Evolutionary conservation across 1,284 basidiomycete species (phyloP).

Genomic region (Ceratobasidium papillatum): DNA sequence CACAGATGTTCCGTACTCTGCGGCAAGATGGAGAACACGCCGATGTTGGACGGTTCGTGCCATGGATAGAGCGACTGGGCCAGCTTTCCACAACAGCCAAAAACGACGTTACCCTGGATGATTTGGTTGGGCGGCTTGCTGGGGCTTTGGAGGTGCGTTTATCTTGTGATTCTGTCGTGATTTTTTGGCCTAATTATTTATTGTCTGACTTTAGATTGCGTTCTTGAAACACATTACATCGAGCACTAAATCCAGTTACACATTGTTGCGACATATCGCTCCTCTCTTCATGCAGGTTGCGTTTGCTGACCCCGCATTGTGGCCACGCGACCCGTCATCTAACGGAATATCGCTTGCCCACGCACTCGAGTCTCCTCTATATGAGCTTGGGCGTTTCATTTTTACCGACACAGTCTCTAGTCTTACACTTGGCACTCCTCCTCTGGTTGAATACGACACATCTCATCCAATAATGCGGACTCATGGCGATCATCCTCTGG

Average conservation of each 20-base stretch:
- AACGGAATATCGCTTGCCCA: constrained; percentile 3
- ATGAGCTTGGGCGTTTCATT: constrained; percentile 9
- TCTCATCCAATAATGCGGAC: not conserved
- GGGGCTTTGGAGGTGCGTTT: constrained; percentile 24
- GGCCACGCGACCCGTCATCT: not conserved
- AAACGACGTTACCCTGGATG: not conserved
- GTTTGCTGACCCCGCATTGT: not conserved
- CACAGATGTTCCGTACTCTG: constrained; percentile 3
- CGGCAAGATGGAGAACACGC: constrained; percentile 1
- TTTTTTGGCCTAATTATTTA: too few relatives aligned
- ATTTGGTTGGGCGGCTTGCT: not conserved
- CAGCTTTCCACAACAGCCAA: not conserved
- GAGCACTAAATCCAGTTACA: too few relatives aligned
- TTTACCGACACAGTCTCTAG: not conserved
- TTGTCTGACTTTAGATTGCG: too few relatives aligned
- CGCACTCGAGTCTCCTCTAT: not conserved
- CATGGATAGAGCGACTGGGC: not conserved
- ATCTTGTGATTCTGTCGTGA: too few relatives aligned
- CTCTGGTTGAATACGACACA: constrained; percentile 21
- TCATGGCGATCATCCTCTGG: not conserved
- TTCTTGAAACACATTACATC: too few relatives aligned
- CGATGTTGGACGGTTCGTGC: not conserved
- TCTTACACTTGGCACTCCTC: constrained; percentile 1
- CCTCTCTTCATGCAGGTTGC: not conserved
- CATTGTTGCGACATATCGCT: not conserved